These are phyloP conservation scores for Tolypocladium amazonense DNA, from an alignment of 2,329 filamentous ascomycete genomes.

Conservation along the genomic window DNA sequence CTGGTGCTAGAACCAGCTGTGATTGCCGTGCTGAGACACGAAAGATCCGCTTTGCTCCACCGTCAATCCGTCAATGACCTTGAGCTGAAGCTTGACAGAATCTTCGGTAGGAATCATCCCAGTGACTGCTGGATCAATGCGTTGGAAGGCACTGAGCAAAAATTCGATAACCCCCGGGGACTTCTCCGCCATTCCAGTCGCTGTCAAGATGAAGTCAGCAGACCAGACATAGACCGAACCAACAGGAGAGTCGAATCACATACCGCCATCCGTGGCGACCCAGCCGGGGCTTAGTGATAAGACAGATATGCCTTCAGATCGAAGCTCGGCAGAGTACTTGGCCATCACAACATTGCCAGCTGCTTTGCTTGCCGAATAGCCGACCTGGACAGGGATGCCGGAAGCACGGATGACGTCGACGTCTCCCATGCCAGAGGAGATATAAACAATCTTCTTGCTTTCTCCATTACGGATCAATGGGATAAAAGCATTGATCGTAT, in stretches of 20 bases:
- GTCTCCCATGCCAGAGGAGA: background rate
- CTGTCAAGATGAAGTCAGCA: background rate
- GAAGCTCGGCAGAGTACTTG: background rate
- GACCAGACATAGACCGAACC: background rate
- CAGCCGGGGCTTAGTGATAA: background rate
- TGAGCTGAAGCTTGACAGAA: background rate
- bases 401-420: background rate
- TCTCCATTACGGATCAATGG: background rate
- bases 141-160: background rate
- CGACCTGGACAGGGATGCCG: background rate
- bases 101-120: background rate
- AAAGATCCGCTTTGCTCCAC: background rate
- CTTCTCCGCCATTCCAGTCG: background rate
- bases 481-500: background rate
- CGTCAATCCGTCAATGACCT: background rate
- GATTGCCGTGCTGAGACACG: background rate
- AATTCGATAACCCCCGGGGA: background rate
- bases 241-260: background rate
- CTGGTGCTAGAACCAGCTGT: background rate
- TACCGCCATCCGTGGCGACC: background rate
- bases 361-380: background rate
- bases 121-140: background rate
- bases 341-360: background rate
- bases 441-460: background rate
- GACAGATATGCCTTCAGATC: background rate